A percentile compares a stretch with the other conserved stretches of the same genome.
These are phyloP conservation scores for Ustilago loliicola DNA, from an alignment of 1,284 basidiomycete species.

Conservation along the genomic window DNA sequence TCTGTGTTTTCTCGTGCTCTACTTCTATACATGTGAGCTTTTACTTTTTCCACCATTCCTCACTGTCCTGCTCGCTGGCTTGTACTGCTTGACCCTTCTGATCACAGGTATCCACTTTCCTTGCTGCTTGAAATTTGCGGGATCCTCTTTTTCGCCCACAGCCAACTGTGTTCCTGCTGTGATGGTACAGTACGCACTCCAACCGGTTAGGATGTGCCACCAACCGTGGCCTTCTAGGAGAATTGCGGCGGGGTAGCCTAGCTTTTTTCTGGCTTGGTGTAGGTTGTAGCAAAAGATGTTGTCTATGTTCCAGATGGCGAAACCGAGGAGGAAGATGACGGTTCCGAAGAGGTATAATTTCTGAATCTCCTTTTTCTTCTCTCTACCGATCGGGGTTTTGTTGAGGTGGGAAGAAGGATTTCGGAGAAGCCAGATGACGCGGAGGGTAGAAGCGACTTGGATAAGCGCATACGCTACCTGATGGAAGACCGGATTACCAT, in stretches of 20 bases:
- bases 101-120: conserved; percentile 39
- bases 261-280: conserved; percentile 33
- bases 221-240: conserved; percentile 69
- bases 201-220: conserved; percentile 74
- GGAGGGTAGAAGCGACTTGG: conserved; percentile 65
- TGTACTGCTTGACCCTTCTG: conserved; percentile 38
- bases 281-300: conserved; percentile 72
- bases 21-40: background rate
- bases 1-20: background rate
- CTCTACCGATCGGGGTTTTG: conserved; percentile 16
- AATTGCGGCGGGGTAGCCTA: conserved; percentile 61
- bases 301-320: conserved; percentile 74
- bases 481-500: conserved; percentile 74
- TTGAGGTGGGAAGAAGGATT: conserved; percentile 38
- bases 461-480: conserved; percentile 73
- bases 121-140: conserved; percentile 42
- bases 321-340: conserved; percentile 70
- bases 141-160: conserved; percentile 52
- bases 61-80: background rate
- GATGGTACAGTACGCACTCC: conserved; percentile 72
- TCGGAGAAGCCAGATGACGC: conserved; percentile 66
- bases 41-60: conserved; percentile 4
- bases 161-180: conserved; percentile 58
- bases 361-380: conserved; percentile 25
- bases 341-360: conserved; percentile 44